Base-by-base conservation (phyloP, 2,329 filamentous ascomycete genomes). In the Diplodia seriata region DNA sequence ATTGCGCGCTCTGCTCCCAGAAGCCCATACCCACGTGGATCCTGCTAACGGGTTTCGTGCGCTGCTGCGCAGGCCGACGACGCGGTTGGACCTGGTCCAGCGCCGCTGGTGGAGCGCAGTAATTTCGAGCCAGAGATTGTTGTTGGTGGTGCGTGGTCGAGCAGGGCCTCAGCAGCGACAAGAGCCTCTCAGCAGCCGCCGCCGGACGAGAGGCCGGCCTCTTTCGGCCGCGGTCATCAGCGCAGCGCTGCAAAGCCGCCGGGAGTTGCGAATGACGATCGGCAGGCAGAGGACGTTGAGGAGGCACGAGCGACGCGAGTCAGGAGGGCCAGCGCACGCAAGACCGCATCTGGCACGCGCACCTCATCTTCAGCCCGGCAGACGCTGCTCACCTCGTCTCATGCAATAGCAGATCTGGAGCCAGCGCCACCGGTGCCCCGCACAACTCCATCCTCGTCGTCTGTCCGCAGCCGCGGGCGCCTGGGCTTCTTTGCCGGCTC, bases 301-400 rank as follows among this genome's bases (percentile, higher is more conserved):
- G 50, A 65, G 36, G 62, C 62, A 65, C 62, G 62, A 54, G 49
- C 62, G 51, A 65, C 62, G 62, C 62, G 62, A 65, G 62, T 65
- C 62, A 65, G 62, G 50, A 65, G 38, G n/a, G 20, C 36, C 49
- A 38, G 50, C 50, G 50, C 49, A 43, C 62, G 33, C 49, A 65
- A 26, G 38, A 51, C 59, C 59, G 47, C 59, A 63, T 63, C 47
- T 51, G 47, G 59, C 59, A 63, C 59, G 59, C 59, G 59, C 59
- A 51, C 59, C 14, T 63, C 59, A 29, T 51, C 59, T 51, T 63
- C 59, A 63, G 43, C 43, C 43, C 59, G 23, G 47, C 59, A 51
- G 43, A 11, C 43, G 57, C 18, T 29, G 40, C 40, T 31, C 57
- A 50, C 18, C 57, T 33, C 43, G 57, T 50, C 57, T 33, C 57